A percentile compares a stretch with the other conserved stretches of the same genome.
Conservation (phyloP, 2,329 filamentous ascomycete species). For the Aspergillus pseudonomiae region DNA sequence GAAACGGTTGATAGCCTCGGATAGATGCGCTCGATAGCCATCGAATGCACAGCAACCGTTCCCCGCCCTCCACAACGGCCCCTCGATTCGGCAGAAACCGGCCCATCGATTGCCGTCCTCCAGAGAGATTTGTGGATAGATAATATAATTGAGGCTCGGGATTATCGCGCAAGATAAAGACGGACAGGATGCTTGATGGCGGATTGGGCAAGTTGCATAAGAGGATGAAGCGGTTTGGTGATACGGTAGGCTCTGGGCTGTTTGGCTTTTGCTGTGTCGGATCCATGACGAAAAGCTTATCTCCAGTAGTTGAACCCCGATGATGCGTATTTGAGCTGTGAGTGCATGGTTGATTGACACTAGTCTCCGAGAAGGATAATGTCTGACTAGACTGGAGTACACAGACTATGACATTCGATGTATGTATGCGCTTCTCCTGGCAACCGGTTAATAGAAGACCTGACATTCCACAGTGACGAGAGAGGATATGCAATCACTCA, state of each 20-base stretch:
- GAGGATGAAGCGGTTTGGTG: constrained; percentile 40
- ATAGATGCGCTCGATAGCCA: neutral
- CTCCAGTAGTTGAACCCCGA: constrained; percentile 57
- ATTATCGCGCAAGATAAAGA: neutral
- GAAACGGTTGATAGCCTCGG: neutral
- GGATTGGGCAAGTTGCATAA: constrained; percentile 38
- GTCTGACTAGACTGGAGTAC: constrained; percentile 18
- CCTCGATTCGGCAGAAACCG: neutral
- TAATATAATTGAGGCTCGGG: neutral
- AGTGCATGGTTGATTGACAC: constrained; percentile 40
- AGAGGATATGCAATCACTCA: constrained; percentile 85
- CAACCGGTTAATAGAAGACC: constrained; percentile 5
- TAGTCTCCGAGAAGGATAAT: neutral
- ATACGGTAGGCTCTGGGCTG: constrained; percentile 34
- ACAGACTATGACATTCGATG: constrained; percentile 67
- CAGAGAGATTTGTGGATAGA: neutral
- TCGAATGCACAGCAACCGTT: neutral
- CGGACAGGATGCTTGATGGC: constrained; percentile 28
- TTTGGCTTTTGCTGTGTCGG: neutral
- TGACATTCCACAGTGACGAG: constrained; percentile 67
- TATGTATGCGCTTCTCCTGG: constrained; percentile 40
- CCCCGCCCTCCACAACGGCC: neutral
- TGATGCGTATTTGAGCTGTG: constrained; percentile 71
- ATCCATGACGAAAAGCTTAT: constrained; percentile 21
- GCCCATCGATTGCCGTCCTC: neutral